Evolutionary conservation across 2,329 filamentous ascomycete genomes (phyloP), one percentile per base, ranked within the genome.

Genomic region (Fusarium sp.): DNA sequence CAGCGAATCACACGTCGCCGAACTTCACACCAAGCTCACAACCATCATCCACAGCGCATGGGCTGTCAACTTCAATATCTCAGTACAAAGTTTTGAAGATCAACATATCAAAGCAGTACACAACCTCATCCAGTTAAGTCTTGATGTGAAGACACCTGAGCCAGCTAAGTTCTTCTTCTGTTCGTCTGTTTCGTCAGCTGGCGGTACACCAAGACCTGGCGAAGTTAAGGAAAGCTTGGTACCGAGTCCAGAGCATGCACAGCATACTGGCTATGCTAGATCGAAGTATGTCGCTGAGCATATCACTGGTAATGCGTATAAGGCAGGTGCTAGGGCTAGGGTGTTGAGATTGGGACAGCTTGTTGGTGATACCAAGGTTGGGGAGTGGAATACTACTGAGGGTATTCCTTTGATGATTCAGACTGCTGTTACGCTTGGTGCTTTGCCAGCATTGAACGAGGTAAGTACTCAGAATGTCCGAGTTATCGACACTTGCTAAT

Each of bases 51-150:
- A 88, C 75, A 80, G 80, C 65, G 84, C 86, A 0, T 87, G 86
- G 86, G 79, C 84, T 0, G 86, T 88, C 10, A 88, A 88, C 74
- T 88, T 88, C 76, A 88, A 87, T 72, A 80, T 87, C 49, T 77
- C 79, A 0, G 79, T 88, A 0, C 77, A 78, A 14, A 84, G 80
- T 42, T 88, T 88, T 57, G 86, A 87, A 42, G 72, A 77, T 9
- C 79, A 84, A 56, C 81, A 84, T 67, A 83, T 88, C 58, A 79
- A 75, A 15, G 85, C 83, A 0, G 79, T 84, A 0, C 75, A 78
- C 11, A 83, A 86, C 59, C 79, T 88, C 2, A 79, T 87, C 18
- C 75, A 77, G 2, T 68, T 87, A 1, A 84, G 81, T 30, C 45
- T 69, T 0, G 27, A 70, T 0, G 64, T 66, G 0, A 25, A 71